A percentile compares a stretch with the other conserved stretches of the same genome.
phyloP scores from a whole-genome alignment of 106 monocot species.

The Acorus gramineus region DNA sequence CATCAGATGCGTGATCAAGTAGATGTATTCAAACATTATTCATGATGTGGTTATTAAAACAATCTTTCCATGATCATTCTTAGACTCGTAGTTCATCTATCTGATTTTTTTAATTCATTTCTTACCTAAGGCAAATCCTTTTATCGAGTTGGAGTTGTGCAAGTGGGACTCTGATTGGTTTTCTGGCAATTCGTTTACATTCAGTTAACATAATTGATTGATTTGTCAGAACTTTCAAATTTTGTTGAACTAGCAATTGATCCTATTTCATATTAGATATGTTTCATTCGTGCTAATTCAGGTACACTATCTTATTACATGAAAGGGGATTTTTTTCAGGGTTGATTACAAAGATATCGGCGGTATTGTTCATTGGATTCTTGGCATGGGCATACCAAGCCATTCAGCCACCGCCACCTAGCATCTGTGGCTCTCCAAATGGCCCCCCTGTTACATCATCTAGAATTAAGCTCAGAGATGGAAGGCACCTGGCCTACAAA shows the following conservation, averaged over 20 bases:
- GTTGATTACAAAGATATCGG: slow-evolving; percentile 19
- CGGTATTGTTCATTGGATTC: slow-evolving; percentile 14
- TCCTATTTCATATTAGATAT: too few relatives aligned
- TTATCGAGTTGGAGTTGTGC: too few relatives aligned
- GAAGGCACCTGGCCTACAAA: slow-evolving; percentile 38
- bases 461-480: slow-evolving; percentile 37
- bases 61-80: too few relatives aligned
- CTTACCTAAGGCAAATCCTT: background rate
- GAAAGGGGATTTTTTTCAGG: slow-evolving; percentile 22
- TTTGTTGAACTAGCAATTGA: too few relatives aligned
- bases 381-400: slow-evolving; percentile 12
- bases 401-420: slow-evolving; percentile 34
- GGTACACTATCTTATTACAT: background rate
- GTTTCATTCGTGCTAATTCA: background rate
- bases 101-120: background rate
- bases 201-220: too few relatives aligned
- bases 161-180: too few relatives aligned
- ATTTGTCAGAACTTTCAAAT: too few relatives aligned
- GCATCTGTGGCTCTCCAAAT: slow-evolving; percentile 23
- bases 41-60: too few relatives aligned
- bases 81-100: too few relatives aligned
- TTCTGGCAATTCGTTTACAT: too few relatives aligned
- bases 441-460: slow-evolving; percentile 37
- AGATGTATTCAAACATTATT: too few relatives aligned
- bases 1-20: too few relatives aligned